These are phyloP conservation scores for Mortierella sp. DNA, from an alignment of 371 early-diverging fungal species.

Conservation along the genomic window DNA sequence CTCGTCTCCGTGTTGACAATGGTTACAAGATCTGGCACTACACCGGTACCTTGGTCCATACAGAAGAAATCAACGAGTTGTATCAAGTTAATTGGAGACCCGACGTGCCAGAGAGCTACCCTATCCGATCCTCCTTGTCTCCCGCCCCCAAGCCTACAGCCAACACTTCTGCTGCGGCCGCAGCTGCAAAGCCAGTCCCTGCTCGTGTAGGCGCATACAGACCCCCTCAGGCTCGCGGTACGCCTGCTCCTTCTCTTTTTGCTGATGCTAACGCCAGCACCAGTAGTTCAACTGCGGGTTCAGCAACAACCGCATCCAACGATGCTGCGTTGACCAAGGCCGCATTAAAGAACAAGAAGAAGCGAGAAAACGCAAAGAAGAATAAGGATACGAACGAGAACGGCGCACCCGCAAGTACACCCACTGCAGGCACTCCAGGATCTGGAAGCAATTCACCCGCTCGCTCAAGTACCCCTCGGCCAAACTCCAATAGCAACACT, in stretches of 20 bases:
- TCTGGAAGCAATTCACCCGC: slow-evolving; percentile 37
- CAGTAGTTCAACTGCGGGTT: background rate
- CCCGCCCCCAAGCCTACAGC: slow-evolving; percentile 66
- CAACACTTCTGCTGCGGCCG: slow-evolving; percentile 45
- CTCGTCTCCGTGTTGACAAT: slow-evolving; percentile 96
- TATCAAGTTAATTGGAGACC: slow-evolving; percentile 88
- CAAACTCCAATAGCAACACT: slow-evolving; percentile 10
- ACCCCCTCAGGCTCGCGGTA: slow-evolving; percentile 81
- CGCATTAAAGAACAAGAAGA: slow-evolving; percentile 71
- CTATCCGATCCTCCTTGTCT: slow-evolving; percentile 73
- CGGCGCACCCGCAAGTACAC: slow-evolving; percentile 15
- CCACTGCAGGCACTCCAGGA: slow-evolving; percentile 35
- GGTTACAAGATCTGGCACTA: slow-evolving; percentile 96
- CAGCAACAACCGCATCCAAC: slow-evolving; percentile 12
- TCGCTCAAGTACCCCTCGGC: slow-evolving; percentile 43
- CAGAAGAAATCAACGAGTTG: slow-evolving; percentile 82
- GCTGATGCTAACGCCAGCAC: slow-evolving; percentile 31
- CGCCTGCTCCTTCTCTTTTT: slow-evolving; percentile 60
- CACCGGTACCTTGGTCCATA: slow-evolving; percentile 85
- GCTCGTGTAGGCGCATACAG: slow-evolving; percentile 75
- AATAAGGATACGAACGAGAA: slow-evolving; percentile 45
- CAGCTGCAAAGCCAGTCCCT: slow-evolving; percentile 57
- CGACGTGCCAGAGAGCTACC: slow-evolving; percentile 69
- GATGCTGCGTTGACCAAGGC: slow-evolving; percentile 55
- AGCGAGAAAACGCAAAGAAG: slow-evolving; percentile 61